Evolutionary conservation across 352 stramenopile species (phyloP), one percentile per base, ranked within the genome.

Genomic region (Phytophthora nicotianae): DNA sequence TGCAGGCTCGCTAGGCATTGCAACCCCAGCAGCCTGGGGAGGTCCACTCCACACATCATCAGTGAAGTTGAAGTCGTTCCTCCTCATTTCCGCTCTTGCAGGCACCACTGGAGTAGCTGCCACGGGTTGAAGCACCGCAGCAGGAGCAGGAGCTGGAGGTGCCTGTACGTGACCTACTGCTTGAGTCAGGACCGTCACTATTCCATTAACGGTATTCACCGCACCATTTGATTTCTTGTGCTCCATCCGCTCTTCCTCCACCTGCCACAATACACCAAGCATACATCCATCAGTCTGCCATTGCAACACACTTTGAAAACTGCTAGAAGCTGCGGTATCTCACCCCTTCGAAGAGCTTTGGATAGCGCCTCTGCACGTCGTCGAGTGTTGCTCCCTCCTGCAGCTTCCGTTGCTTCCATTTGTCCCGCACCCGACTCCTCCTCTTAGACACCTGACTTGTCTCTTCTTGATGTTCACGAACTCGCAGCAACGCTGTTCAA

Each of bases 341-440:
- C 57, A 85, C 79, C 38, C 69, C 45, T 42, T 75, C 32, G 49
- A 88, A 91, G 14, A 88, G 56, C 6, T 66, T 72, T 3, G 82
- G 74, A 21, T 75, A 80, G 19, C 63, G 68, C 43, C 62, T 35
- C 10, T 79, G 69, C 13, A 89, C 69, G 10, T 64, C 33, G 37
- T 77, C 64, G 8, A 88, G 23, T 26, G 78, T 74, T 24, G 57
- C 48, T 64, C 56, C 55, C 62, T 73, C 27, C 40, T 51, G 26
- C 23, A 41, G 20, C n/a, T 75, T 81, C 9, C 71, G 62, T 5
- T 53, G 54, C 43, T 68, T 68, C 45, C 72, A 85, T 26, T 78
- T 65, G 21, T 64, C 50, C 11, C 80, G 74, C 54, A 83, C 33
- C 26, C 71, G 67, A 7, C 40, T 76, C 1, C 76, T 65, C 14